Base-by-base conservation (phyloP, 106 monocot species). In the Platanthera guangdongensis region DNA sequence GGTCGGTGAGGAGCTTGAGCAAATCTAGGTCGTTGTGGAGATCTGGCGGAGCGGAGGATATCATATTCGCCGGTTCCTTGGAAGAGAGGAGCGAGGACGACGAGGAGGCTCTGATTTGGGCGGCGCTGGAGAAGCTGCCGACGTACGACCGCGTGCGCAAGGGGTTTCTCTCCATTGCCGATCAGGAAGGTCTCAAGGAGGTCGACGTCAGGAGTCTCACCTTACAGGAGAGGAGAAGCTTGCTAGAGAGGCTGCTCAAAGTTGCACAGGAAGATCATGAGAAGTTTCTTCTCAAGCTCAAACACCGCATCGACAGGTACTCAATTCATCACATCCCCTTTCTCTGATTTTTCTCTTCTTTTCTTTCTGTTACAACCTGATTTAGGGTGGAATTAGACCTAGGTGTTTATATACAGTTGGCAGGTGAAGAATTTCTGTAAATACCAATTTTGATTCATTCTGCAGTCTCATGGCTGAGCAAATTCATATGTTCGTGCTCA, bases 91-190 rank as follows among this genome's bases (percentile, higher is more conserved):
- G 71, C 9, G 85, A 83, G 16, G 85, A 79, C 49, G 90, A 90
- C 60, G 90, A 90, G 79, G 88, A 88, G 77, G 88, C 91, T 11
- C 77, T 91, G 25, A 71, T 85, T 13, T 91, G 91, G 91, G 91
- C 91, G 13, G 91, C 91, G 13, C 65, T 91, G 3, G 91, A 91
- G 83, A 80, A 78, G 74, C 88, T 91, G 6, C 86, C 91, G 4
- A 91, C 91, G 1, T 85, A 88, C 80, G 79, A 64, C 72, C 83
- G 88, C 30, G 72, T 88, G 28, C 57, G 91, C 13, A 91, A 88
- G 2, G 84, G 82, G 22, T 83, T 91, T 57, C 30, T 91, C 55
- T 9, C n/a, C 46, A 39, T 22, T 30, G 32, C 48, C 16, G 64
- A 50, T 0, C 64, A 64, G 13, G 49, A 76, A 19, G 32, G 32